Conservation (phyloP, 257 asterid species). For the Vinca minor region DNA sequence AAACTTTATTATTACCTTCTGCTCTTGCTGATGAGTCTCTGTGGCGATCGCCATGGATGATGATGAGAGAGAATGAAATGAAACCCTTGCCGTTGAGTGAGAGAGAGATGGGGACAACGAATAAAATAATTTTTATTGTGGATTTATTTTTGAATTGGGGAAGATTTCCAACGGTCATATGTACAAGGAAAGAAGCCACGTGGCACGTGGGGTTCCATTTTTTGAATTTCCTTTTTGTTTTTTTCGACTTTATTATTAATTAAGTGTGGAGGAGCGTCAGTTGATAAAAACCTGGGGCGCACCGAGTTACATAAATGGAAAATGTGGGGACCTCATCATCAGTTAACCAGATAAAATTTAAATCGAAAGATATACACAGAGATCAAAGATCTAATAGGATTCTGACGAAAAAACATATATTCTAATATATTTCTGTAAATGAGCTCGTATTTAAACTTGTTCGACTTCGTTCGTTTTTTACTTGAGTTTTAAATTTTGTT, state of each 20-base stretch:
- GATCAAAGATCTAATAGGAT: too few species aligned
- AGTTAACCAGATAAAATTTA: too few species aligned
- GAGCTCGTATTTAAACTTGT: too few species aligned
- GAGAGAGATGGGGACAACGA: slow-evolving; percentile 2
- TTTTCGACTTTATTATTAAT: background rate
- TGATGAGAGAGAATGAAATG: background rate
- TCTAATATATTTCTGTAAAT: too few species aligned
- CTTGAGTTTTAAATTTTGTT: too few species aligned
- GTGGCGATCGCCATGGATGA: slow-evolving; percentile 45
- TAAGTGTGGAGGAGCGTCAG: background rate
- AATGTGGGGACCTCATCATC: background rate
- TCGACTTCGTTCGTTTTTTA: too few species aligned
- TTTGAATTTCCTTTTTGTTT: background rate
- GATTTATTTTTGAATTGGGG: slow-evolving; percentile 14
- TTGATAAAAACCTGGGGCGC: background rate
- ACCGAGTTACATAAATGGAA: background rate
- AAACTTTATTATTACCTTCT: slow-evolving; percentile 32
- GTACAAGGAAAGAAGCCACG: slow-evolving; percentile 3
- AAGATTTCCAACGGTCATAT: slow-evolving; percentile 27
- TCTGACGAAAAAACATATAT: too few species aligned
- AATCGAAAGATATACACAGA: too few species aligned
- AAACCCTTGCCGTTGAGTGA: background rate
- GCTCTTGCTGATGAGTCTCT: slow-evolving; percentile 40
- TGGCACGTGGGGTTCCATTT: background rate
- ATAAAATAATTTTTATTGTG: background rate